Conservation (phyloP, 495 filamentous ascomycete genomes). For the Annulohypoxylon nitens region DNA sequence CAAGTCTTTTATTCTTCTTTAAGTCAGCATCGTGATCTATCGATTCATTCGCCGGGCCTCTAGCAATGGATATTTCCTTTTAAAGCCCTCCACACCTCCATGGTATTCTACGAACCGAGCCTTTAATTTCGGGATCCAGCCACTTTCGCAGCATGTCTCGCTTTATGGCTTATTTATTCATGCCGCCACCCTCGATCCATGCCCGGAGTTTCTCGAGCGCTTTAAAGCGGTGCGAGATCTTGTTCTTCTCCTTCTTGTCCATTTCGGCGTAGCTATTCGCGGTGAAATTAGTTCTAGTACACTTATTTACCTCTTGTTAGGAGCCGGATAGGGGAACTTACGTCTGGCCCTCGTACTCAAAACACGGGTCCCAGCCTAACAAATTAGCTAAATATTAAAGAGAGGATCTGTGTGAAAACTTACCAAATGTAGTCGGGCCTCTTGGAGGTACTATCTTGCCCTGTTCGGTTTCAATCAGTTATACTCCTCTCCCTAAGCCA, state of each 20-base stretch:
- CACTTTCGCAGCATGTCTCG: background rate
- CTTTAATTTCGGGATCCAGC: background rate
- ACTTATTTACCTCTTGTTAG: background rate
- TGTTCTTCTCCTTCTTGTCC: constrained; percentile 92
- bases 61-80: background rate
- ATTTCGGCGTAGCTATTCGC: constrained; percentile 86
- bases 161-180: constrained; percentile 41
- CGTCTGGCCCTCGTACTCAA: constrained; percentile 93
- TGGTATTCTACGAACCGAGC: background rate
- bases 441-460: constrained; percentile 81
- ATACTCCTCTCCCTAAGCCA: background rate
- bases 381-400: constrained; percentile 27
- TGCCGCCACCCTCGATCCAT: constrained; percentile 75
- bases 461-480: constrained; percentile 52
- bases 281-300: constrained; percentile 15
- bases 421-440: constrained; percentile 86
- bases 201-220: constrained; percentile 85
- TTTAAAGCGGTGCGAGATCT: constrained; percentile 88
- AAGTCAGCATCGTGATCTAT: background rate
- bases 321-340: constrained; percentile 59
- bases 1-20: background rate
- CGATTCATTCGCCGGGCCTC: background rate
- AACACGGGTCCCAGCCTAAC: constrained; percentile 93
- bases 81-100: background rate
- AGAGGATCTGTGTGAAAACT: no score